phyloP scores from a whole-genome alignment of 257 asterid species.

The Plectranthus barbatus region DNA sequence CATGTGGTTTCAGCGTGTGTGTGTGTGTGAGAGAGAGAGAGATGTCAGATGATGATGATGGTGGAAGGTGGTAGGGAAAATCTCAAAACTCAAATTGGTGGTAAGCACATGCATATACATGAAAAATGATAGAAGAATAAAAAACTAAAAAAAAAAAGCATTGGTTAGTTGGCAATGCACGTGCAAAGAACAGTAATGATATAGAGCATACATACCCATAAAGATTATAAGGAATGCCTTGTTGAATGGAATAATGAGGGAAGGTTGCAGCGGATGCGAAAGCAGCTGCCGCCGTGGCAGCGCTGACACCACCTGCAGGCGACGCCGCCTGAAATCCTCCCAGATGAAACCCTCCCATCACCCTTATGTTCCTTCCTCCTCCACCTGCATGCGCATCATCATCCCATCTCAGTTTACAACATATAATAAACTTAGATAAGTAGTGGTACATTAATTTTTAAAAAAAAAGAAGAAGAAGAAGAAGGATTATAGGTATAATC shows the following conservation, averaged over 20 bases:
- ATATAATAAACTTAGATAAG: background rate
- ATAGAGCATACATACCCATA: constrained; percentile 53
- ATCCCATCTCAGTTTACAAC: background rate
- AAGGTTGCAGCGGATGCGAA: constrained; percentile 65
- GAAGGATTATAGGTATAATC: too few species aligned
- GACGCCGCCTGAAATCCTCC: constrained; percentile 38
- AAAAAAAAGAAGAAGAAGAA: background rate
- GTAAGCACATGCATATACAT: background rate
- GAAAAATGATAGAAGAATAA: background rate
- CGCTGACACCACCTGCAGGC: constrained; percentile 16
- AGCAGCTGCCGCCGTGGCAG: constrained; percentile 35
- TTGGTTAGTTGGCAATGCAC: constrained; percentile 60
- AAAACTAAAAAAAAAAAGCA: background rate
- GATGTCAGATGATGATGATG: constrained; percentile 10
- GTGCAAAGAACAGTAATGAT: constrained; percentile 23
- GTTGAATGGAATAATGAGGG: constrained; percentile 90
- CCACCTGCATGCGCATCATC: constrained; percentile 21
- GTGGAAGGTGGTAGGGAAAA: constrained; percentile 16
- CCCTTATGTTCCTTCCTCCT: constrained; percentile 67
- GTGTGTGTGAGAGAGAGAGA: background rate
- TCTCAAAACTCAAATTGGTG: background rate
- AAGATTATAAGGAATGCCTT: constrained; percentile 88
- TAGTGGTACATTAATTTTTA: background rate
- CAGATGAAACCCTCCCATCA: constrained; percentile 49
- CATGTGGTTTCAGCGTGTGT: constrained; percentile 11